Base-by-base conservation (phyloP, 2,329 filamentous ascomycete genomes). In the Alternaria arbusti region DNA sequence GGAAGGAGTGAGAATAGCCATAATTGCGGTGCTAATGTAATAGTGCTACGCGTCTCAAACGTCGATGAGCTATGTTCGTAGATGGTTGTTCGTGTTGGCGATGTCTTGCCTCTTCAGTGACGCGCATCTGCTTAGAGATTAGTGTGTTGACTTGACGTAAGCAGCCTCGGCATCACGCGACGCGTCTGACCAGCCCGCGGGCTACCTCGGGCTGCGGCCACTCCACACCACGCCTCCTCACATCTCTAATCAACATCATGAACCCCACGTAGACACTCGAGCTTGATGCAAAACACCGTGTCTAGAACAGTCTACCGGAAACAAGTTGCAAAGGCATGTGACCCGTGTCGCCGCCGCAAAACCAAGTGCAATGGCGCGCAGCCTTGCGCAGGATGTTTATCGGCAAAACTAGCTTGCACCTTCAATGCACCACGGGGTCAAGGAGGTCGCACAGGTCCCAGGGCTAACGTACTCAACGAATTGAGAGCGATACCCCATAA, bases 391-490 rank as follows among this genome's bases (percentile, higher is more conserved):
- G 91, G 92, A 79, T 93, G 90, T 80, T 84, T 85, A 12, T 87
- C 89, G 8, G 88, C 90, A 7, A 28, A 43, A 12, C 30, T 63
- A 28, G 52, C 55, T 40, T 66, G 63, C 32, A 60, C 63, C 86
- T 88, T 72, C 54, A 43, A 56, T 22, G 28, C 49, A 17, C 64
- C 57, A 12, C 50, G 64, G 32, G 61, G 63, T 9, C 63, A 54
- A 54, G 59, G 63, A 50, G 63, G 63, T 43, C 63, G 63, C 22
- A 40, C 55, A 44, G 59, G 63, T 15, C 20, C 50, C 26, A 66
- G 90, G 64, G 91, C 91, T 54, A 93, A 92, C 79, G 89, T 93
- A 62, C 91, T 93, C 78, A 91, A 89, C 74, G 90, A 92, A 74
- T 78, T 93, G 64, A 86, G 90, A 68, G 89, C 90, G 73, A 90